These are phyloP conservation scores for Talaromyces adpressus DNA, from an alignment of 495 filamentous ascomycete species.

Conservation along the genomic window DNA sequence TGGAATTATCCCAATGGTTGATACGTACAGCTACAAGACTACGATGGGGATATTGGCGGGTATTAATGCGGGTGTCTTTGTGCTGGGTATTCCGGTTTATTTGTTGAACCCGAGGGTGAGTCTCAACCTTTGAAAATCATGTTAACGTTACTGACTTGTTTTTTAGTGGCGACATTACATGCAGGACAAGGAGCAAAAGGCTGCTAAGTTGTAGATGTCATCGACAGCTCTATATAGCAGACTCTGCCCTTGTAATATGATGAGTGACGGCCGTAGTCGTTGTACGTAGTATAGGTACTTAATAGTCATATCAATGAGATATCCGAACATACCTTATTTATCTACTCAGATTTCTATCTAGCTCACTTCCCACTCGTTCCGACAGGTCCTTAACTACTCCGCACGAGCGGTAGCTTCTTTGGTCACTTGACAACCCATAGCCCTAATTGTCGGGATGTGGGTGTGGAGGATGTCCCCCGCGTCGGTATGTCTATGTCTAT, in stretches of 20 bases:
- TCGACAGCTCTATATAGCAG: background rate
- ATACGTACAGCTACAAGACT: slow-evolving; percentile 20
- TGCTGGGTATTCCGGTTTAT: slow-evolving; percentile 27
- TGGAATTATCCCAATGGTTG: slow-evolving; percentile 24
- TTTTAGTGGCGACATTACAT: background rate
- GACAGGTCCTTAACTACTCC: too few relatives aligned
- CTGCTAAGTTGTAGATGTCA: background rate
- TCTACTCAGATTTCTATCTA: background rate
- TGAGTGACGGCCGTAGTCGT: background rate
- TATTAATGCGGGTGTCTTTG: slow-evolving; percentile 20
- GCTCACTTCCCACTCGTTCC: background rate
- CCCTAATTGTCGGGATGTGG: background rate
- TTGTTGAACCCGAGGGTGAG: slow-evolving; percentile 25
- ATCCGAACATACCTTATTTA: background rate
- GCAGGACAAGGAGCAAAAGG: background rate
- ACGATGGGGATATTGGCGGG: slow-evolving; percentile 25
- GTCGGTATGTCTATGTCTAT: background rate
- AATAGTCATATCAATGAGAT: background rate
- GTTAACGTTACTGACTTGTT: background rate
- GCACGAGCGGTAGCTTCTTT: background rate
- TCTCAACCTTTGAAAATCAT: background rate
- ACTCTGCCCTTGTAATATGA: background rate
- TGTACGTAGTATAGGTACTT: background rate
- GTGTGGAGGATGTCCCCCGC: background rate
- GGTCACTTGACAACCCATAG: background rate